Percentiles rank a stretch among this genome's conserved stretches.
Evolutionary conservation across 1,139 yeast species (phyloP).

Genomic region (Suhomyces terraborum): DNA sequence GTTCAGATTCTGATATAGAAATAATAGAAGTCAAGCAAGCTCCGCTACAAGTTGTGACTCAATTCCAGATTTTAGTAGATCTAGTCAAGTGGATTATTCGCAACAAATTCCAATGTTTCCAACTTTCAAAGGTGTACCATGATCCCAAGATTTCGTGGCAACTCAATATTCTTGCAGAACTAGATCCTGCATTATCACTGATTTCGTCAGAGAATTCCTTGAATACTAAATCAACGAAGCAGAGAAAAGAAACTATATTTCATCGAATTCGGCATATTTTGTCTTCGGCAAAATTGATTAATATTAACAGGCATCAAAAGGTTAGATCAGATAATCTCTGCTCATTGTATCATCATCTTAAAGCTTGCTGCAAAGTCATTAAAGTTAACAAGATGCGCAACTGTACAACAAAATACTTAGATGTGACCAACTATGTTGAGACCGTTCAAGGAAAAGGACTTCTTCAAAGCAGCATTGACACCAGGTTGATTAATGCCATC

Average conservation of each 20-base stretch:
- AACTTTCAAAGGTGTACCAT: slow-evolving; percentile 29
- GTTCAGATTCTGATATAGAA: slow-evolving; percentile 16
- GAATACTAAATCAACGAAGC: slow-evolving; percentile 7
- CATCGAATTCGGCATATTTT: slow-evolving; percentile 15
- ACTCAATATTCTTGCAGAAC: slow-evolving; percentile 23
- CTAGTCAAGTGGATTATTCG: slow-evolving; percentile 34
- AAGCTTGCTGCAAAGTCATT: slow-evolving; percentile 18
- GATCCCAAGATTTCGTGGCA: slow-evolving; percentile 25
- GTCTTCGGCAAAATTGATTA: slow-evolving; percentile 22
- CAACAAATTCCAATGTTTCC: slow-evolving; percentile 23
- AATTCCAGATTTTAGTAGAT: slow-evolving; percentile 30
- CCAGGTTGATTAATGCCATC: slow-evolving; percentile 30
- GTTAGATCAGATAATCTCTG: slow-evolving; percentile 23
- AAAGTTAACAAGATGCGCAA: slow-evolving; percentile 2
- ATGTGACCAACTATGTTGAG: slow-evolving; percentile 8
- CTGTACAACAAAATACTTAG: slow-evolving; percentile 6
- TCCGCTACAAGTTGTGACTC: slow-evolving; percentile 25
- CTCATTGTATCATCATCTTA: slow-evolving; percentile 20
- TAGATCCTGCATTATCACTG: slow-evolving; percentile 5
- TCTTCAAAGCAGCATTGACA: slow-evolving; percentile 20
- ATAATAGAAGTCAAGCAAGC: slow-evolving; percentile 18
- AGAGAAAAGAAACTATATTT: slow-evolving; percentile 11
- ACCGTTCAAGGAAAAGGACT: slow-evolving; percentile 12
- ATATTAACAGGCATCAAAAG: slow-evolving; percentile 27
- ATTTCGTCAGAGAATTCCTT: not conserved